Conservation (phyloP, 768 basidiomycete species). For the Cantharellus cinnabarinus region DNA sequence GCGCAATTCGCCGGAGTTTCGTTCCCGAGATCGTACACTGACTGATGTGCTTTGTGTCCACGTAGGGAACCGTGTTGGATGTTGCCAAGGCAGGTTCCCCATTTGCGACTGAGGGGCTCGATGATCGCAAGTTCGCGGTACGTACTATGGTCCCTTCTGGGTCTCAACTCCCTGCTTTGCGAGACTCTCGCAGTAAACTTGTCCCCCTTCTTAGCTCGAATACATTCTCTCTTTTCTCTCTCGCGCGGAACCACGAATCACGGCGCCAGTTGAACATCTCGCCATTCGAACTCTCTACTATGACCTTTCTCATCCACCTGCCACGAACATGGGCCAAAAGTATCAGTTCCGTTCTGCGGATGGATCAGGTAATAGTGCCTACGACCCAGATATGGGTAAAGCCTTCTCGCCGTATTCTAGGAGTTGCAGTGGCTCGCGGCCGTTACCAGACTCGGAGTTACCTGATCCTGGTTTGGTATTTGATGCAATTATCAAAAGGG, state of each 20-base stretch:
- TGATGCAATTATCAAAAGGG: constrained; percentile 39
- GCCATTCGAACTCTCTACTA: constrained; percentile 28
- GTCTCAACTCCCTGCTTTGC: neutral
- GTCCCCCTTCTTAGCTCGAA: constrained; percentile 25
- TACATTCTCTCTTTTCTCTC: constrained; percentile 40
- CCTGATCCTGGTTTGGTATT: constrained; percentile 42
- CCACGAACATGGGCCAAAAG: constrained; percentile 24
- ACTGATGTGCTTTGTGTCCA: too few relatives aligned
- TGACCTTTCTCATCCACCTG: constrained; percentile 60
- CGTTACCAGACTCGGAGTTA: constrained; percentile 23
- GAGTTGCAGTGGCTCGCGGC: constrained; percentile 41
- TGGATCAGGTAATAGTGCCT: constrained; percentile 56
- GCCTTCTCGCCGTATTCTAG: constrained; percentile 60
- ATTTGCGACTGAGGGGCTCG: constrained; percentile 13
- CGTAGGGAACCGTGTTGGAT: too few relatives aligned
- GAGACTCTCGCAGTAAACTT: constrained; percentile 18
- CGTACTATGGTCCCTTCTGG: constrained; percentile 12
- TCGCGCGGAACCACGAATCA: constrained; percentile 20
- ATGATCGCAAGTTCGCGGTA: constrained; percentile 44
- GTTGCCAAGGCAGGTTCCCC: too few relatives aligned
- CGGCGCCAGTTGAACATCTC: constrained; percentile 9
- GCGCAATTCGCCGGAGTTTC: neutral
- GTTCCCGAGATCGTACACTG: too few relatives aligned
- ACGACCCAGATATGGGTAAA: constrained; percentile 50
- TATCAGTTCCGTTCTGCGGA: constrained; percentile 37